Conservation (phyloP, 2,329 filamentous ascomycete genomes). For the Colletotrichum sp. region DNA sequence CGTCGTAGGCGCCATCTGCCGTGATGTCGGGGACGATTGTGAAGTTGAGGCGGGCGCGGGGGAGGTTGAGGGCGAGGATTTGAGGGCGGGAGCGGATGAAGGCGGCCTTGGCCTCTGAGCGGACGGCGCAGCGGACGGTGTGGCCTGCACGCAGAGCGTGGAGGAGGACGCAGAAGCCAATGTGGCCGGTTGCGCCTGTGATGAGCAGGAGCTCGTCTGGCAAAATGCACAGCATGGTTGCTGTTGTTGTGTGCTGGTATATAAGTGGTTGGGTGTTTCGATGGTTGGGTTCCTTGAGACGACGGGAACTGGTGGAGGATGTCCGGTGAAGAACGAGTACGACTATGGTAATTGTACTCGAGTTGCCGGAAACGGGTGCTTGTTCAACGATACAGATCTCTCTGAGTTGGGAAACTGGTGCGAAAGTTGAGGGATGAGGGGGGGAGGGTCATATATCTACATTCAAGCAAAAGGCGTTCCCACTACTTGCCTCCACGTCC, state of each 20-base stretch:
- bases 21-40: slow-evolving; percentile 42
- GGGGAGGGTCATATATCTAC: slow-evolving; percentile 6
- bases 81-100: slow-evolving; percentile 11
- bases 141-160: slow-evolving; percentile 29
- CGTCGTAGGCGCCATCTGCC: slow-evolving; percentile 40
- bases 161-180: slow-evolving; percentile 33
- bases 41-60: slow-evolving; percentile 26
- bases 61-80: slow-evolving; percentile 20
- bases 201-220: slow-evolving; percentile 25
- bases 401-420: not conserved
- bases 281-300: not conserved
- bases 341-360: not conserved
- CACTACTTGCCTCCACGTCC: not conserved
- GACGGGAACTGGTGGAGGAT: not conserved
- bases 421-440: not conserved
- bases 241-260: not conserved
- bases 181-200: slow-evolving; percentile 34
- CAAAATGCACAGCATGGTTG: slow-evolving; percentile 12
- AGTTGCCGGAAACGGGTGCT: not conserved
- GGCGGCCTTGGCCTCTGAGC: slow-evolving; percentile 24
- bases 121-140: slow-evolving; percentile 33
- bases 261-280: not conserved
- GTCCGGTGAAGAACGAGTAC: not conserved
- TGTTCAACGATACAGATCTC: not conserved
- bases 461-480: not conserved